A percentile compares a stretch with the other conserved stretches of the same genome.
These are phyloP conservation scores for Pyrus pyrifolia DNA, from an alignment of 306 rosid species.

Conservation along the genomic window DNA sequence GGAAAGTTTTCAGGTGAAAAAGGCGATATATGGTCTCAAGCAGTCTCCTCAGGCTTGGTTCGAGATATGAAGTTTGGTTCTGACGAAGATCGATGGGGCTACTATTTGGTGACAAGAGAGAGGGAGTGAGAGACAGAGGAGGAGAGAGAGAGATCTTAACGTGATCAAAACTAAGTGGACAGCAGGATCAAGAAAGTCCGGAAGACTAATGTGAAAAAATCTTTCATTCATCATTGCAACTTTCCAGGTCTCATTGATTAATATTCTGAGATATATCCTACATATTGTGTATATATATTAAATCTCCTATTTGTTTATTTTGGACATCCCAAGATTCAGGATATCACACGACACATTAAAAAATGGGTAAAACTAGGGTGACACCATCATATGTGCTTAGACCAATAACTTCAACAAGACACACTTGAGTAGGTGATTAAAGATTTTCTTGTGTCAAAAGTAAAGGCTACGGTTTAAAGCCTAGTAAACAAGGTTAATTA, in stretches of 20 bases:
- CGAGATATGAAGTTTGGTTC: too few species aligned
- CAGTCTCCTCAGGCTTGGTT: too few species aligned
- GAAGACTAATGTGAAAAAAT: background rate
- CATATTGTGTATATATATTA: background rate
- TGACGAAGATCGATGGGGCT: too few species aligned
- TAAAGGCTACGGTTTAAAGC: background rate
- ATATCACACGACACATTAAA: background rate
- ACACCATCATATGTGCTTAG: background rate
- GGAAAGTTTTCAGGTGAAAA: too few species aligned
- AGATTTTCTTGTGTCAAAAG: background rate
- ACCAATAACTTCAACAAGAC: background rate
- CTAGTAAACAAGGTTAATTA: background rate
- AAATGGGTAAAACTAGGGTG: background rate
- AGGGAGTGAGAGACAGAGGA: too few species aligned
- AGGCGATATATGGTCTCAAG: too few species aligned
- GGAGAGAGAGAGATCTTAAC: background rate
- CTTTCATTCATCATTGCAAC: background rate
- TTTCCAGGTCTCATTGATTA: background rate
- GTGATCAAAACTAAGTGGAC: background rate
- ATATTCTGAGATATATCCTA: background rate
- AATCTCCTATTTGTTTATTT: background rate
- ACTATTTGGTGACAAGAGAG: too few species aligned
- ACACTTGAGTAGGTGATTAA: background rate
- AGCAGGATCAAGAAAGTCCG: background rate
- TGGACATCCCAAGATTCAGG: background rate